These are phyloP conservation scores for Tricholoma furcatifolium DNA, from an alignment of 768 basidiomycete genomes.

Conservation along the genomic window DNA sequence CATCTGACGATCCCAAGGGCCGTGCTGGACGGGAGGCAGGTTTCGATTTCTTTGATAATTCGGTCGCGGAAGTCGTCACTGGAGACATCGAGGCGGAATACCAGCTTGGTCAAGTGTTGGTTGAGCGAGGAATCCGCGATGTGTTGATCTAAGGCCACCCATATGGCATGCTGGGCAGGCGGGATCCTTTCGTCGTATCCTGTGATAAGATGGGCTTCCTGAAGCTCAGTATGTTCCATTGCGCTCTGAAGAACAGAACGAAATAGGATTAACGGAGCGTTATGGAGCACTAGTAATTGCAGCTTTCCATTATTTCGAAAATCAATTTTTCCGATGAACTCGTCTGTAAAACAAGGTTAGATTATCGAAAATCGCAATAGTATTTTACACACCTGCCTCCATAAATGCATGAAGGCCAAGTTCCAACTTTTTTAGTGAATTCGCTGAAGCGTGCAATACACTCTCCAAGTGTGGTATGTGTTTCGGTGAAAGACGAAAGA, in stretches of 20 bases:
- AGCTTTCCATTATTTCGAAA: background rate
- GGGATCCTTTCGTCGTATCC: background rate
- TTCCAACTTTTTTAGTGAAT: background rate
- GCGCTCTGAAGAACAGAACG: background rate
- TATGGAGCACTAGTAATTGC: background rate
- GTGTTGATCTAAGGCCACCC: background rate
- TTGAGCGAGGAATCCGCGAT: background rate
- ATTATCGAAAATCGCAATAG: background rate
- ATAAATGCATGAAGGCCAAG: background rate
- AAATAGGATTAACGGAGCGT: background rate
- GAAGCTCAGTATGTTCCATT: background rate
- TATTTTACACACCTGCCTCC: background rate
- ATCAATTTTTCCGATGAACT: background rate
- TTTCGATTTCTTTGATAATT: background rate
- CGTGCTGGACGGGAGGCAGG: background rate
- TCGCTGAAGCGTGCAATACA: background rate
- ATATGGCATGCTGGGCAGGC: background rate
- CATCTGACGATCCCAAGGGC: background rate
- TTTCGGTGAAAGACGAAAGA: background rate
- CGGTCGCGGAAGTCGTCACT: background rate
- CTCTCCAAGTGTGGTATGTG: background rate
- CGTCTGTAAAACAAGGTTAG: background rate
- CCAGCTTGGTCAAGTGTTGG: background rate
- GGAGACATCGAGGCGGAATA: background rate
- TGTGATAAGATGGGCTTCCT: conserved; percentile 4